Evolutionary conservation across 1,284 basidiomycete species (phyloP).

Genomic region (Rhodotorula sp.): DNA sequence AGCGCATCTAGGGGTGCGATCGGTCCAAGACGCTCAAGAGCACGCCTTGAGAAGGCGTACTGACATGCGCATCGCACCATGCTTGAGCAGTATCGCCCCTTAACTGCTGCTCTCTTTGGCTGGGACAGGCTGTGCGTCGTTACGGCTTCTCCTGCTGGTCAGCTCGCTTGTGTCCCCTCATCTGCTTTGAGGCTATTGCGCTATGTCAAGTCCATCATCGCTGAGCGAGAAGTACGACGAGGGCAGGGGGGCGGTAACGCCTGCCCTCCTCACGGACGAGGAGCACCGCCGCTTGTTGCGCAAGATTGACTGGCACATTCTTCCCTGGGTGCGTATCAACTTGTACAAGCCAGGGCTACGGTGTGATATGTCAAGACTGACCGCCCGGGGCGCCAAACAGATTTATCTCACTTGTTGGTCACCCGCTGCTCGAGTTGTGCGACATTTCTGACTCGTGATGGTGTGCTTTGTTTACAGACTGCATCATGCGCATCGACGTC

Average conservation of each 20-base stretch:
- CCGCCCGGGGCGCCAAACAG: neutral
- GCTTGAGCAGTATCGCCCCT: neutral
- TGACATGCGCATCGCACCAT: neutral
- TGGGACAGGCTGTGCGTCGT: neutral
- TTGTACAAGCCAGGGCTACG: neutral
- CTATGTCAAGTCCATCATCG: neutral
- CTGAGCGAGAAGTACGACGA: neutral
- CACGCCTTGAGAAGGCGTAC: neutral
- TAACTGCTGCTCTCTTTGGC: neutral
- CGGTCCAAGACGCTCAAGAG: neutral
- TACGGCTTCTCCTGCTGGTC: neutral
- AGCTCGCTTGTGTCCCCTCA: neutral
- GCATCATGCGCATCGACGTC: constrained; percentile 5
- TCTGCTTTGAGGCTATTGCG: neutral
- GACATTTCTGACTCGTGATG: neutral
- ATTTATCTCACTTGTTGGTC: neutral
- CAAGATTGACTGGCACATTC: constrained; percentile 1
- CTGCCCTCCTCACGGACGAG: neutral
- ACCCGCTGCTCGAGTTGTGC: too few relatives aligned
- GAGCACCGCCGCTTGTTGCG: constrained; percentile 1
- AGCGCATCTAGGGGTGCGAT: too few relatives aligned
- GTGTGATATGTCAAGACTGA: too few relatives aligned
- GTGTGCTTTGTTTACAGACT: constrained; percentile 1
- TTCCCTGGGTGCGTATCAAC: neutral
- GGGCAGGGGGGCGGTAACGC: too few relatives aligned